Evolutionary conservation across 257 asterid species (phyloP), one percentile per base, ranked within the genome.

Genomic region (Solanum dulcamara): DNA sequence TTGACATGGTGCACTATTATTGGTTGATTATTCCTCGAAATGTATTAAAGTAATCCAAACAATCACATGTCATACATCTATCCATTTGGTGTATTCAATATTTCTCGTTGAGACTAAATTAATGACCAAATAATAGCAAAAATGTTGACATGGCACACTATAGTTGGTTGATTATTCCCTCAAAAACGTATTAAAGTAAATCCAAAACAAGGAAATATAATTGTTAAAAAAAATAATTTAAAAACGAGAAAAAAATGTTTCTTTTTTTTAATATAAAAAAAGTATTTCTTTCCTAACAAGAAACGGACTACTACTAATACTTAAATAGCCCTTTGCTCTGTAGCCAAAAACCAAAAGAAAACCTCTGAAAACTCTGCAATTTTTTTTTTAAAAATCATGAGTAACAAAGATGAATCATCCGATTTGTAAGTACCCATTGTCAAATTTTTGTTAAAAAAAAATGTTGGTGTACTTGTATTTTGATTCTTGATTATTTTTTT

Each of bases 381-480:
- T 20, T 18, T 46, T 48, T 48, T 1, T 4, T 55, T 32, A 62
- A 71, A 66, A 62, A 77, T 60, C 84, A 91, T 93, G 97, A 91
- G 85, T 74, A 90, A 91, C 88, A 91, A 88, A 87, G 90, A 94
- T 26, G 95, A 93, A 89, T 86, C 97, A 20, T 94, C 97, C 30
- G 93, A 92, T 55, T 84, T 94, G 96, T 93, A 88, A 92, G 89
- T 87, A 37, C 83, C 15, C 17, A 80, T 85, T 77, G 81, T 79
- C 85, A 85, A 90, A 81, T 90, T 91, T 88, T 80, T 50, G 38
- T 42, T 42, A 7, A 0, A 68, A 35, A 67, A 67, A 67, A 67
- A 84, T 67, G 51, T 51, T 26, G 24, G 48, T 14, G 81, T 26
- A 42, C 15, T 86, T 87, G 5, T 64, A 14, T 35, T 22, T 37